Evolutionary conservation across 2,329 filamentous ascomycete genomes (phyloP), one percentile per base, ranked within the genome.

Genomic region (Penicillium griseofulvum): DNA sequence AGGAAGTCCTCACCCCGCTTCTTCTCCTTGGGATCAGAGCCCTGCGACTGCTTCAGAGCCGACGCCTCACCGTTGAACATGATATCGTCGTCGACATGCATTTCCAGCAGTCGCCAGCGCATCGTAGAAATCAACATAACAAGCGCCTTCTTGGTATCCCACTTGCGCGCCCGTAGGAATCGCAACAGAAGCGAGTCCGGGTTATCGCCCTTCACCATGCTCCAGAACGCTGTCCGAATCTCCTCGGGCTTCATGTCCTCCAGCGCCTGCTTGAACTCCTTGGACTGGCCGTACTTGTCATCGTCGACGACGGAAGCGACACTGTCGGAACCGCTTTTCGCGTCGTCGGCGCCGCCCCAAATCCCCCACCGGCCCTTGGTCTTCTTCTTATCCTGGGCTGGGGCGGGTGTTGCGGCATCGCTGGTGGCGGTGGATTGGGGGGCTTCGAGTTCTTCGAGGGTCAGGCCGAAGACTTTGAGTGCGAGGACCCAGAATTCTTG

Each of bases 81-180:
- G 65, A 99, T 87, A 64, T 96, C 90, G 55, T 90, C 87, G 68
- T 99, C 94, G 19, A 97, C 90, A 65, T 90, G 86, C 81, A 94
- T 88, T 56, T 96, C 90, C 36, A 83, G 80, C 54, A 86, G 77
- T 61, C 94, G 86, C 94, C 94, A 99, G 71, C 90, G 88, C 83
- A 97, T 90, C 0, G 94, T 96, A 2, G 91, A 91, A 41, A 99
- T 83, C 72, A 97, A 78, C 94, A 99, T 99, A 62, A 96, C 83
- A 26, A 97, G 81, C 4, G 94, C 94, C 71, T 91, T 91, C 49
- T 96, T 88, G 17, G 96, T 86, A 69, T 99, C 91, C 94, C 94
- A 99, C 75, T 96, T 96, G 43, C 91, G 83, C n/a, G 91, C 91
- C 49, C 91, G 82, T 54, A 96, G 78, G 73, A 96, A 96, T 39